These are phyloP conservation scores for Ambrosia trifida DNA, from an alignment of 129 eudicot genomes.

Conservation along the genomic window DNA sequence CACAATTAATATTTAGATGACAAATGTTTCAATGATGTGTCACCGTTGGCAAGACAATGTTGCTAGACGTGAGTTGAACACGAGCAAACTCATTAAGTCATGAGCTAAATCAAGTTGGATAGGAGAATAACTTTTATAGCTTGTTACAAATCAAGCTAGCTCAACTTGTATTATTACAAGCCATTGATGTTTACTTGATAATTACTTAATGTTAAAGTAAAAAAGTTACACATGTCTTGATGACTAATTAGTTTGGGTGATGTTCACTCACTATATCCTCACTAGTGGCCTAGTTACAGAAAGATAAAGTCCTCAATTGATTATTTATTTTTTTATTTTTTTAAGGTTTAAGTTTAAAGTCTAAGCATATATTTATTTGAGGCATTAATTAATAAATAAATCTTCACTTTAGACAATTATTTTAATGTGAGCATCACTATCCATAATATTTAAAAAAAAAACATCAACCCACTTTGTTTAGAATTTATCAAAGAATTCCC, in stretches of 20 bases:
- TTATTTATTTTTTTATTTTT: not conserved
- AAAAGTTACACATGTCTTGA: too few relatives aligned
- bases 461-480: not conserved
- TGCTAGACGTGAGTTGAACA: not conserved
- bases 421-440: not conserved
- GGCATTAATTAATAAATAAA: not conserved
- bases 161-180: not conserved
- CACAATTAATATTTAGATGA: too few relatives aligned
- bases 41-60: too few relatives aligned
- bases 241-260: too few relatives aligned
- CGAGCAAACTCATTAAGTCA: not conserved
- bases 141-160: not conserved
- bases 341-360: not conserved
- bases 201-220: too few relatives aligned
- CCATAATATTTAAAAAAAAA: not conserved
- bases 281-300: not conserved
- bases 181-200: not conserved
- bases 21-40: too few relatives aligned
- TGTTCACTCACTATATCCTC: too few relatives aligned
- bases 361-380: slow-evolving; percentile 4
- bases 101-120: not conserved
- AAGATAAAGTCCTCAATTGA: not conserved
- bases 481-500: not conserved
- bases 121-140: too few relatives aligned
- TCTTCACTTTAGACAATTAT: slow-evolving; percentile 1